Evolutionary conservation across 768 basidiomycete species (phyloP).

Genomic region (Amylocystis lapponica): DNA sequence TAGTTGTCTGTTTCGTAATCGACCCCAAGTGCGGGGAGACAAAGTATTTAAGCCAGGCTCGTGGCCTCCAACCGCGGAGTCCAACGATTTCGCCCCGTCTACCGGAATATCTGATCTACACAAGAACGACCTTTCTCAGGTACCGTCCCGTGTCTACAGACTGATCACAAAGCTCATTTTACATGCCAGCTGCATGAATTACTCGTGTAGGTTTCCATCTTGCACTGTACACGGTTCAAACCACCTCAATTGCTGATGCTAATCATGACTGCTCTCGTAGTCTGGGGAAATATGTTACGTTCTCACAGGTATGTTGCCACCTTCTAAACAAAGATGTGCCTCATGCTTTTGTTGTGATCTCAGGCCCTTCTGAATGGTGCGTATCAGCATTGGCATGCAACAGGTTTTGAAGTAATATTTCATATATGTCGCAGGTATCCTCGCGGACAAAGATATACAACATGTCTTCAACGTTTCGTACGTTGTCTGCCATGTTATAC

Average conservation of each 20-base stretch:
- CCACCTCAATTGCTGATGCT: neutral
- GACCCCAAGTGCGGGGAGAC: slow-evolving; percentile 27
- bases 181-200: slow-evolving; percentile 50
- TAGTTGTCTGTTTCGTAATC: slow-evolving; percentile 42
- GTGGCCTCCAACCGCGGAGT: slow-evolving; percentile 36
- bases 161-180: no score
- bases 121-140: slow-evolving; percentile 42
- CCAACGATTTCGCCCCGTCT: slow-evolving; percentile 3
- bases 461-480: slow-evolving; percentile 26
- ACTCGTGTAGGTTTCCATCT: slow-evolving; percentile 40
- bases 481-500: slow-evolving; percentile 4
- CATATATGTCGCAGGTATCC: slow-evolving; percentile 35
- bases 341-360: neutral
- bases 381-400: no score
- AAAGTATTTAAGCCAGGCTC: slow-evolving; percentile 40
- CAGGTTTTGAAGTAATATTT: no score
- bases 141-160: slow-evolving; percentile 18
- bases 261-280: slow-evolving; percentile 4
- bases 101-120: slow-evolving; percentile 29
- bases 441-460: slow-evolving; percentile 39
- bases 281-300: slow-evolving; percentile 21
- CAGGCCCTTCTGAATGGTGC: slow-evolving; percentile 33
- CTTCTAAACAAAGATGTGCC: no score
- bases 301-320: slow-evolving; percentile 24
- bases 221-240: no score